phyloP scores from a whole-genome alignment of 352 stramenopile species.

The Achlya hypogyna region DNA sequence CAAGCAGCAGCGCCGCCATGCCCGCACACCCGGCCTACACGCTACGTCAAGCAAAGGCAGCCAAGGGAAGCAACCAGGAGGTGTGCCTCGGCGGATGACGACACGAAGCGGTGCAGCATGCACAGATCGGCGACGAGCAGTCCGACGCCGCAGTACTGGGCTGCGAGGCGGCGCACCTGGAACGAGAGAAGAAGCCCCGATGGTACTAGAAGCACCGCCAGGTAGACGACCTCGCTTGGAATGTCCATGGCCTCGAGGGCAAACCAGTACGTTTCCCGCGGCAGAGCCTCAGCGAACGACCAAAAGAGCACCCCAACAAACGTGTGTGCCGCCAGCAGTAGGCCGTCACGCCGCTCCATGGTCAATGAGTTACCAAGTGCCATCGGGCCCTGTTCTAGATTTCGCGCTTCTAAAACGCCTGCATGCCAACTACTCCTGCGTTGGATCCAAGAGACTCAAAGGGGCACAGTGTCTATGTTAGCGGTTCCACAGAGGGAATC shows the following conservation, averaged over 20 bases:
- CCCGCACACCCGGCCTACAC: neutral
- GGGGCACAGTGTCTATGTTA: no score
- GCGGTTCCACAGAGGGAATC: no score
- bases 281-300: neutral
- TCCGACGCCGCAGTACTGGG: slow-evolving; percentile 7
- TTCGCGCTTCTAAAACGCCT: neutral
- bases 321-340: neutral
- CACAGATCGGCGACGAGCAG: neutral
- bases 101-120: neutral
- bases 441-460: no score
- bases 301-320: slow-evolving; percentile 1
- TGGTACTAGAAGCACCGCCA: neutral
- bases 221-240: neutral
- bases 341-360: neutral
- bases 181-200: neutral
- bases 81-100: neutral
- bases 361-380: neutral
- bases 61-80: neutral
- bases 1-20: neutral
- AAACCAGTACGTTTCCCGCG: slow-evolving; percentile 18
- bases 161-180: neutral
- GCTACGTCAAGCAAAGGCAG: neutral
- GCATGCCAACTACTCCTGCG: neutral
- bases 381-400: neutral
- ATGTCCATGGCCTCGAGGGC: slow-evolving; percentile 10